A percentile compares a stretch with the other conserved stretches of the same genome.
Conservation (phyloP, 495 filamentous ascomycete species). For the Hypoxylon lienhwacheense region DNA sequence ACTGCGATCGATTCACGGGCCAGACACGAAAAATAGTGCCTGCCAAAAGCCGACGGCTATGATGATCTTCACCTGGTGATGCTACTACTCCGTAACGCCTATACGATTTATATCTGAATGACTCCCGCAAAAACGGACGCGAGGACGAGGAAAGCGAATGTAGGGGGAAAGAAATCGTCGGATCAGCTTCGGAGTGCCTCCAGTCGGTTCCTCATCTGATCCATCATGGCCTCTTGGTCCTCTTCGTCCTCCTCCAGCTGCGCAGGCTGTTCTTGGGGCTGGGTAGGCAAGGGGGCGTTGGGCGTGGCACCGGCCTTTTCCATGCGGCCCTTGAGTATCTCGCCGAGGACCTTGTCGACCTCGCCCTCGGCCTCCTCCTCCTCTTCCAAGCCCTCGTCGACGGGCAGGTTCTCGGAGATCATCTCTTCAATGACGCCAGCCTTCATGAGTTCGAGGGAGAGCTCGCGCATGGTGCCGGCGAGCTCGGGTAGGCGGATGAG, state of each 20-base stretch:
- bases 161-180: too few relatives aligned
- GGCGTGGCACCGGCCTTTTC: slow-evolving; percentile 64
- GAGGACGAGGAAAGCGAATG: not conserved
- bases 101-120: slow-evolving; percentile 18
- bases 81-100: slow-evolving; percentile 36
- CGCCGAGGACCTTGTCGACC: slow-evolving; percentile 88
- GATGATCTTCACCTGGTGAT: slow-evolving; percentile 19
- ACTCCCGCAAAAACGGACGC: not conserved
- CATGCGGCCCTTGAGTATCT: slow-evolving; percentile 82
- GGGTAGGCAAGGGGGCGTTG: slow-evolving; percentile 59
- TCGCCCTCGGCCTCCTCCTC: slow-evolving; percentile 88
- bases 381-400: slow-evolving; percentile 61
- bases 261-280: slow-evolving; percentile 50
- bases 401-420: slow-evolving; percentile 82
- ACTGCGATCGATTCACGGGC: too few relatives aligned
- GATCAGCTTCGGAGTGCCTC: slow-evolving; percentile 89
- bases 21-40: slow-evolving; percentile 1
- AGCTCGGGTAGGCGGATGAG: slow-evolving; percentile 84
- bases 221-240: slow-evolving; percentile 81
- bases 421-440: slow-evolving; percentile 98
- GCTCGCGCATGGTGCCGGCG: slow-evolving; percentile 84
- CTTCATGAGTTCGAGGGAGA: slow-evolving; percentile 84
- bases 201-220: slow-evolving; percentile 88
- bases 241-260: slow-evolving; percentile 76
- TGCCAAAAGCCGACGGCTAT: too few relatives aligned